Conservation (phyloP, 257 asterid species). For the Solanum medicagineum region DNA sequence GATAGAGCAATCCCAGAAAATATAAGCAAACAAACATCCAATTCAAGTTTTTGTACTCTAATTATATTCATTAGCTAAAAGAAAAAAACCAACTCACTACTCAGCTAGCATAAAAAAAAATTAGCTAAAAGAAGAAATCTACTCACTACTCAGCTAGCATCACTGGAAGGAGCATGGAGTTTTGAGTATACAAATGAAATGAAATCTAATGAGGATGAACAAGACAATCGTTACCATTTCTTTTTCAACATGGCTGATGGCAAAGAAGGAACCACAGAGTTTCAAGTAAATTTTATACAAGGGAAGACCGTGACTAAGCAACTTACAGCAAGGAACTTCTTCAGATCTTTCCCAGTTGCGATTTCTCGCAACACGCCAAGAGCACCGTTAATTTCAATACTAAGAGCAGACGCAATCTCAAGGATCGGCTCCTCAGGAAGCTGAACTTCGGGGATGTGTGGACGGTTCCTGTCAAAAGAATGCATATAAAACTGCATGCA, state of each 20-base stretch:
- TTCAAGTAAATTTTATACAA: neutral
- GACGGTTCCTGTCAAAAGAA: slow-evolving; percentile 39
- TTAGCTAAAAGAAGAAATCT: neutral
- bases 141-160: neutral
- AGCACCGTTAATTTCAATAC: slow-evolving; percentile 43
- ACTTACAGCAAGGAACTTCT: slow-evolving; percentile 57
- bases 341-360: slow-evolving; percentile 70
- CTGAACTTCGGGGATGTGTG: slow-evolving; percentile 59
- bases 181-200: neutral
- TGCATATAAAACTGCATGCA: neutral
- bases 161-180: neutral
- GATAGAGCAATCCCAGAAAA: neutral
- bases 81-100: neutral
- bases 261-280: neutral
- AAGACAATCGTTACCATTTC: neutral
- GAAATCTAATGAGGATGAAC: neutral
- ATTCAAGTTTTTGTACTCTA: neutral
- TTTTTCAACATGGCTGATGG: neutral
- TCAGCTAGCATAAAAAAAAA: neutral
- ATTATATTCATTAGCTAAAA: neutral
- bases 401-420: slow-evolving; percentile 46
- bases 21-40: neutral
- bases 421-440: slow-evolving; percentile 50
- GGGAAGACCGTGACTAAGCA: neutral
- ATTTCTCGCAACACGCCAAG: slow-evolving; percentile 41